Evolutionary conservation across 129 eudicot species (phyloP), one percentile per base, ranked within the genome.

Genomic region (Lonicera japonica): DNA sequence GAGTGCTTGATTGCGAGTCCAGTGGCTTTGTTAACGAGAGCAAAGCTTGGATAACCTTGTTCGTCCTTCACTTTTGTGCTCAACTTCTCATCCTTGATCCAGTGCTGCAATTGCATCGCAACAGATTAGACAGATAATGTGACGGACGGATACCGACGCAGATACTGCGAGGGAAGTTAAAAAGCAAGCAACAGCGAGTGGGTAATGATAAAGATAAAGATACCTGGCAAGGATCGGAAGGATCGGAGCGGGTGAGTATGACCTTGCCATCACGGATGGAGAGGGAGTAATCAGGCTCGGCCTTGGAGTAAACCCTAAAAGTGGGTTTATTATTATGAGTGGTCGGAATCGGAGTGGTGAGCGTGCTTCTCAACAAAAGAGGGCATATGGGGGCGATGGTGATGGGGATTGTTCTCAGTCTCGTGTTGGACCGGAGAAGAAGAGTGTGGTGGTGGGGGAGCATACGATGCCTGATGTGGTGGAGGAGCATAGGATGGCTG

Each of bases 31-130:
- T 90, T 90, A 25, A 90, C 71, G 77, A 90, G 59, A 54, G 95
- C 75, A 81, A 90, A 90, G 61, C 85, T 63, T 8, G 95, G 95
- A 29, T 66, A 81, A 2, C 95, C 89, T 18, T 86, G 85, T 79
- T 86, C 86, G n/a, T 90, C 97, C 72, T 83, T 90, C 70, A 90
- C 97, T 74, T 62, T 81, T 1, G 83, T 83, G 70, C 97, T 86
- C 50, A 36, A 83, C 68, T 68, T 83, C 73, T 90, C 87, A 59
- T 90, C 97, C 38, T 79, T 86, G 47, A 80, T 58, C 97, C 97
- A 90, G 63, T 90, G 97, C 97, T 90, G 78, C 56, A 63, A 56
- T 34, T 23, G 40, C 36, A 43, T 25, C 38, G 3, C 46, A 54
- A 50, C 8, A 54, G 10, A 21, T 34, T 16, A 25, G 16, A 14